Conservation (phyloP, 441 rosid species). For the Arabidopsis hybrid region DNA sequence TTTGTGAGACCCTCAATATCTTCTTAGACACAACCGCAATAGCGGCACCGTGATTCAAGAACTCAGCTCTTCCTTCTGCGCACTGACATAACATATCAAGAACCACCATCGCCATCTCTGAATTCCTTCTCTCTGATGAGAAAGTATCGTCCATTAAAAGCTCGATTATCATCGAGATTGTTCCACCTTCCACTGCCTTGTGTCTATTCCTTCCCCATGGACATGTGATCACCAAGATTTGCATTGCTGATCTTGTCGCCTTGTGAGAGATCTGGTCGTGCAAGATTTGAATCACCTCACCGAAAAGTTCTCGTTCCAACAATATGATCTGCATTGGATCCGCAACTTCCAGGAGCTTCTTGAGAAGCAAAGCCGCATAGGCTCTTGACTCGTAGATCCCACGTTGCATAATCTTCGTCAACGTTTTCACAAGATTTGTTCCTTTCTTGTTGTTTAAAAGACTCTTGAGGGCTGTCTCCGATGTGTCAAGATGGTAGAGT, state of each 20-base stretch:
- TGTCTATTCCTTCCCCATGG: conserved; percentile 75
- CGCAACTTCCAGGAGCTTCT: conserved; percentile 63
- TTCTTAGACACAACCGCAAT: conserved; percentile 80
- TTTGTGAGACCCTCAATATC: conserved; percentile 77
- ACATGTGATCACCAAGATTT: conserved; percentile 54
- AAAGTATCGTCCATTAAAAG: conserved; percentile 61
- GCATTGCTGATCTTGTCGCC: conserved; percentile 71
- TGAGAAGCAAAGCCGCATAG: conserved; percentile 65
- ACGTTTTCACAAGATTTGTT: conserved; percentile 52
- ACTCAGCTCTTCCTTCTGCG: conserved; percentile 86
- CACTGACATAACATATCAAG: conserved; percentile 66
- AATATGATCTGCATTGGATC: conserved; percentile 61
- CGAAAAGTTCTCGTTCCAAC: conserved; percentile 53
- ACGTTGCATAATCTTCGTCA: conserved; percentile 60
- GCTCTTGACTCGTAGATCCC: conserved; percentile 81
- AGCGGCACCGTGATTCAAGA: conserved; percentile 76
- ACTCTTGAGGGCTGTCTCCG: conserved; percentile 65
- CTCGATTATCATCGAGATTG: conserved; percentile 63
- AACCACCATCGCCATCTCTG: conserved; percentile 67
- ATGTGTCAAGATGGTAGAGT: conserved; percentile 62
- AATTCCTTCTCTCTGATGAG: conserved; percentile 54
- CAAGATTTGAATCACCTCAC: conserved; percentile 58
- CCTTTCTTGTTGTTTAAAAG: conserved; percentile 55
- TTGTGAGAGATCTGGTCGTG: conserved; percentile 67
- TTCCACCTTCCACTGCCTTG: conserved; percentile 65